These are phyloP conservation scores for Candida andamanensis DNA, from an alignment of 805 yeast genomes.

Conservation along the genomic window DNA sequence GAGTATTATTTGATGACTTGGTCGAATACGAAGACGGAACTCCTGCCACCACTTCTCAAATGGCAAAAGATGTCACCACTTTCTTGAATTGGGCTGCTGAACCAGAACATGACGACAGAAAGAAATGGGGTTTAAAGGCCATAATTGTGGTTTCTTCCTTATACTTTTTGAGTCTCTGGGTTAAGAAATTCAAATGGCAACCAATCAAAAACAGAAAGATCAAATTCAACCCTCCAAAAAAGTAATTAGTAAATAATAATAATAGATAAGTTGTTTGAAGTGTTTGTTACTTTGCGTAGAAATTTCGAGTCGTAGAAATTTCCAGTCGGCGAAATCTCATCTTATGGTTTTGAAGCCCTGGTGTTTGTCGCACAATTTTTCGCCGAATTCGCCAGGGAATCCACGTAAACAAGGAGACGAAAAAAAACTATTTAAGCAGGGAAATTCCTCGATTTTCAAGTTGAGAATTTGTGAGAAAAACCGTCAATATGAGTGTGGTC, in stretches of 20 bases:
- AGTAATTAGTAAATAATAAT: constrained; percentile 18
- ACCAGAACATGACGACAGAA: constrained; percentile 98
- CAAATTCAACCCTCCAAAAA: constrained; percentile 88
- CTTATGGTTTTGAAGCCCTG: too few relatives aligned
- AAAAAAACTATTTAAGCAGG: too few relatives aligned
- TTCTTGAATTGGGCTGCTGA: constrained; percentile 98
- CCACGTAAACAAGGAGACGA: too few relatives aligned
- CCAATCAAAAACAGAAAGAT: constrained; percentile 92
- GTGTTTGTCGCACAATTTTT: too few relatives aligned
- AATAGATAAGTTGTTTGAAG: constrained; percentile 8
- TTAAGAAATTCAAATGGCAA: constrained; percentile 98
- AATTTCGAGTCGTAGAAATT: too few relatives aligned
- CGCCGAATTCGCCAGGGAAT: too few relatives aligned
- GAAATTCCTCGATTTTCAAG: too few relatives aligned
- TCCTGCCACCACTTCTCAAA: constrained; percentile 95
- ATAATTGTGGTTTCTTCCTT: constrained; percentile 71
- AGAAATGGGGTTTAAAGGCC: constrained; percentile 94
- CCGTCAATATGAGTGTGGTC: too few relatives aligned
- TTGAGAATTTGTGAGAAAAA: too few relatives aligned
- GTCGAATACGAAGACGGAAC: constrained; percentile 99
- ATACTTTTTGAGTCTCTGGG: constrained; percentile 80
- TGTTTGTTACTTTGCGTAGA: constrained; percentile 3
- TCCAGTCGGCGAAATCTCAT: too few relatives aligned
- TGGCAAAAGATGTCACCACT: constrained; percentile 96
- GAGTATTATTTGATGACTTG: constrained; percentile 94